Conservation (phyloP, 2,329 filamentous ascomycete genomes). For the Cladosporium cucumerinum region DNA sequence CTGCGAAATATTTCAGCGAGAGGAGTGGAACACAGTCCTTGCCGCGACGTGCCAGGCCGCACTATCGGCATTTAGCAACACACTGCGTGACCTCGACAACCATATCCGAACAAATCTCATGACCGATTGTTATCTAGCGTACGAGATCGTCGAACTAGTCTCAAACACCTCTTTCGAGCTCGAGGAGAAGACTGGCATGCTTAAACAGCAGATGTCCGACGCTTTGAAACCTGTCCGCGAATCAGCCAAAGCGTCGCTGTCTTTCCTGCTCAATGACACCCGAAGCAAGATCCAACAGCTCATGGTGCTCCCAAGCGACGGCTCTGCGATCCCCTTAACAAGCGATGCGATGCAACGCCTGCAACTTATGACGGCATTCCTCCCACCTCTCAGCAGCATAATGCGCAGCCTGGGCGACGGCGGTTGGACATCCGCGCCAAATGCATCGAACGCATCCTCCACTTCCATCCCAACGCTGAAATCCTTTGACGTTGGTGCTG, state of each 20-base stretch:
- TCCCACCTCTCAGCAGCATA: constrained; percentile 81
- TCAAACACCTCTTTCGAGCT: constrained; percentile 74
- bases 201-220: constrained; percentile 78
- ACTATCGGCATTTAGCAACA: constrained; percentile 78
- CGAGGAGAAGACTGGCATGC: constrained; percentile 77
- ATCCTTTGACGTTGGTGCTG: constrained; percentile 82
- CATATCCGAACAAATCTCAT: constrained; percentile 83
- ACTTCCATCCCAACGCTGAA: constrained; percentile 65
- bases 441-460: constrained; percentile 53
- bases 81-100: constrained; percentile 80
- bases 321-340: constrained; percentile 72
- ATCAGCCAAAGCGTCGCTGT: constrained; percentile 82
- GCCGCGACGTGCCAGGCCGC: constrained; percentile 74
- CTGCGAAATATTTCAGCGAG: constrained; percentile 76
- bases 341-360: constrained; percentile 82
- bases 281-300: constrained; percentile 65
- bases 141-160: constrained; percentile 90
- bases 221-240: constrained; percentile 86
- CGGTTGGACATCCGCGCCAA: constrained; percentile 67
- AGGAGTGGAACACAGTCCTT: constrained; percentile 79
- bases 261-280: constrained; percentile 79
- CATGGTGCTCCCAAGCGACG: constrained; percentile 70
- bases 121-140: constrained; percentile 92
- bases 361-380: constrained; percentile 81
- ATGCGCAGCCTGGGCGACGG: constrained; percentile 90